Evolutionary conservation across 805 yeast genomes (phyloP).

Genomic region (Schwanniomyces occidentalis): DNA sequence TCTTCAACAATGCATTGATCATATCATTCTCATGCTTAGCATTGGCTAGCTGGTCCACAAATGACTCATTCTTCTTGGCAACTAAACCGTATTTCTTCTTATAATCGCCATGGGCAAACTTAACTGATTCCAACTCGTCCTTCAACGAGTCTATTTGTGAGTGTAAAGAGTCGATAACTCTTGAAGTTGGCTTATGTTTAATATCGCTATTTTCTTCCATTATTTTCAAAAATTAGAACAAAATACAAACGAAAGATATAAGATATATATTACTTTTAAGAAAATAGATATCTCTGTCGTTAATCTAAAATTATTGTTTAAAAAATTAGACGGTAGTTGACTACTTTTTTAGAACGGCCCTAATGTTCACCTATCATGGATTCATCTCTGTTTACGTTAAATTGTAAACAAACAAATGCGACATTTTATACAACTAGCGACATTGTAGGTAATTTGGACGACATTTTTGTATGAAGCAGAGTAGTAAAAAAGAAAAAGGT

Average conservation of each 20-base stretch:
- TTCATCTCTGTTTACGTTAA: too few relatives aligned
- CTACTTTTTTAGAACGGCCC: too few relatives aligned
- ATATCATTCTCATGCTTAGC: conserved; percentile 78
- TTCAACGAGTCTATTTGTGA: conserved; percentile 43
- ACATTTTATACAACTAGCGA: too few relatives aligned
- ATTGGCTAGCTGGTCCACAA: conserved; percentile 65
- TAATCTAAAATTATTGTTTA: too few relatives aligned
- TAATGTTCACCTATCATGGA: too few relatives aligned
- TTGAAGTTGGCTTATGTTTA: conserved; percentile 20
- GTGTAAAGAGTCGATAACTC: conserved; percentile 57
- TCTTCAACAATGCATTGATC: conserved; percentile 61
- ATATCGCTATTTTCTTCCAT: conserved; percentile 25
- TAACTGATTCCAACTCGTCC: conserved; percentile 43
- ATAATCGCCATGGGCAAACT: conserved; percentile 45
- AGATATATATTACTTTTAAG: background rate
- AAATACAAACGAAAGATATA: background rate
- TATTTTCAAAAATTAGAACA: background rate
- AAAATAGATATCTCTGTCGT: too few relatives aligned
- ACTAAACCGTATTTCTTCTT: conserved; percentile 52
- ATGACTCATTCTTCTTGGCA: conserved; percentile 50
- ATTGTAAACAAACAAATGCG: too few relatives aligned
- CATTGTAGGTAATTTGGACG: too few relatives aligned
- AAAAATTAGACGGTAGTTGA: too few relatives aligned
- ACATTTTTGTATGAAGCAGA: too few relatives aligned
- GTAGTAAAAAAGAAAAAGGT: conserved; percentile 40